phyloP scores from a whole-genome alignment of 768 basidiomycete genomes.

The Mycena sanguinolenta region DNA sequence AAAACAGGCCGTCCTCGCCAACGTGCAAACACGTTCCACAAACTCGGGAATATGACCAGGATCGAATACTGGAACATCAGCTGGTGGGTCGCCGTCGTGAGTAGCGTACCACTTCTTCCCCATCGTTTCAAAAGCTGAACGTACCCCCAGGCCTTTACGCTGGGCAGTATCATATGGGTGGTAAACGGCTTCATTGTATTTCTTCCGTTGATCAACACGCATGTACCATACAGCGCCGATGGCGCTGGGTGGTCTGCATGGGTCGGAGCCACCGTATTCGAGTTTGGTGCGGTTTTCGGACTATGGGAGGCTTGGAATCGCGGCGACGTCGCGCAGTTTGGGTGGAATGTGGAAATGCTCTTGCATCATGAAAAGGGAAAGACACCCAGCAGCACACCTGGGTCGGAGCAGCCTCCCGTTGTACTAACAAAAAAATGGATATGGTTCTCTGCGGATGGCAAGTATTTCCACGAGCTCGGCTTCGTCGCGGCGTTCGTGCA shows the following conservation, averaged over 20 bases:
- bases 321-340: constrained; percentile 55
- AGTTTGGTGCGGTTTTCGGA: constrained; percentile 65
- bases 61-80: constrained; percentile 60
- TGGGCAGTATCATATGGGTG: constrained; percentile 65
- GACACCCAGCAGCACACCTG: not conserved
- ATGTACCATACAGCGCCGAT: constrained; percentile 43
- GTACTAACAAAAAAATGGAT: constrained; percentile 46
- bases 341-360: constrained; percentile 46
- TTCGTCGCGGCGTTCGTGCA: constrained; percentile 66
- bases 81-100: constrained; percentile 58
- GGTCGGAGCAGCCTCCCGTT: constrained; percentile 41
- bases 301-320: constrained; percentile 69
- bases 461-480: constrained; percentile 59
- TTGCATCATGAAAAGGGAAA: constrained; percentile 26
- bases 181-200: constrained; percentile 69
- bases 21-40: constrained; percentile 32
- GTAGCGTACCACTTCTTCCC: constrained; percentile 23
- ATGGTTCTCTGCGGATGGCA: constrained; percentile 53
- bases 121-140: not conserved
- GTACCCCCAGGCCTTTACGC: constrained; percentile 50
- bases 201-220: constrained; percentile 57
- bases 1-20: constrained; percentile 37
- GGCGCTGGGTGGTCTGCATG: constrained; percentile 65
- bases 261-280: constrained; percentile 71
- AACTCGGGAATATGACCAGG: constrained; percentile 45